Conservation (phyloP, 495 filamentous ascomycete species). For the Apodospora peruviana region DNA sequence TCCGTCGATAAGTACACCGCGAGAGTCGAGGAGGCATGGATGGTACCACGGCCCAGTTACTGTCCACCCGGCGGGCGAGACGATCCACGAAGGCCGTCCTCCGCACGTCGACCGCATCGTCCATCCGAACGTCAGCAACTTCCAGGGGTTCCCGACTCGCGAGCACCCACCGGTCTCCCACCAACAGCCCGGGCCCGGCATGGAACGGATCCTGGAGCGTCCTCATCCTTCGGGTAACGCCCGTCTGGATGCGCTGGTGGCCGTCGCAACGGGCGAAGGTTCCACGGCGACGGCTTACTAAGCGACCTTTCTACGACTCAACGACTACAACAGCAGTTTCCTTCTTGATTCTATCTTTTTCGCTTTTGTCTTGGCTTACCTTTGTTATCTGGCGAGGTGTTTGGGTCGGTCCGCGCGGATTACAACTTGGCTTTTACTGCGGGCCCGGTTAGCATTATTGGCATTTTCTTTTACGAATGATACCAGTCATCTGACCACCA, state of each 20-base stretch:
- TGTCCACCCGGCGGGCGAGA: constrained; percentile 25
- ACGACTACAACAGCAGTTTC: neutral
- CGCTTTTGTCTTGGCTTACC: neutral
- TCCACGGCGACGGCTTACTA: constrained; percentile 50
- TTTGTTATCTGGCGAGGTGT: constrained; percentile 4
- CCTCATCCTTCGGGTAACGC: constrained; percentile 18
- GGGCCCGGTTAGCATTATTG: constrained; percentile 13
- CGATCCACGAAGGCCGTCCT: constrained; percentile 30
- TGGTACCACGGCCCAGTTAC: constrained; percentile 61
- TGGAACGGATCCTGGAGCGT: constrained; percentile 26
- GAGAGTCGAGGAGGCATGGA: constrained; percentile 58
- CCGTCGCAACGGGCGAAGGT: constrained; percentile 81
- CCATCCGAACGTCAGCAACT: constrained; percentile 42
- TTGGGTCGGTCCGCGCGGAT: constrained; percentile 3
- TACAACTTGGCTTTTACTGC: constrained; percentile 7
- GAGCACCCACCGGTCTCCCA: constrained; percentile 19
- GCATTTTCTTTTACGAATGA: constrained; percentile 11
- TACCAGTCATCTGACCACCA: constrained; percentile 16
- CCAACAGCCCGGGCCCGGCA: constrained; percentile 9
- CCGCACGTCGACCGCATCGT: constrained; percentile 43
- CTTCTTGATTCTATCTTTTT: neutral
- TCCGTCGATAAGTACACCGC: constrained; percentile 43
- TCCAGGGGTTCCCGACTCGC: constrained; percentile 39
- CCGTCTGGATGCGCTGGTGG: constrained; percentile 77
- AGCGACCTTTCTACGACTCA: neutral